phyloP scores from a whole-genome alignment of 768 basidiomycete species.

The Coprinellus aureogranulatus region DNA sequence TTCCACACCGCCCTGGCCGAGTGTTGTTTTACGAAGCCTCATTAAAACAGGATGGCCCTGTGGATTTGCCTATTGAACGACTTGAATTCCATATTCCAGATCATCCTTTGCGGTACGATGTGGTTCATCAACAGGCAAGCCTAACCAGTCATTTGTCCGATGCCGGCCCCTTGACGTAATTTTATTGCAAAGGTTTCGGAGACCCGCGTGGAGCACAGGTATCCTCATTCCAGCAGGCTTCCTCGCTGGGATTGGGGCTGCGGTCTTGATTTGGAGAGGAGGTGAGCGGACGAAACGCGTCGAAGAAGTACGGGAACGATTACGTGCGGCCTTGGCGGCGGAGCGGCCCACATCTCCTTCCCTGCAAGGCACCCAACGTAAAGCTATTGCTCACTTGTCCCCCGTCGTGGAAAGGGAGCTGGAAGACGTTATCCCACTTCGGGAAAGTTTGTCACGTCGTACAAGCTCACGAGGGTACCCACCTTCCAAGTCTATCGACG shows the following conservation, averaged over 20 bases:
- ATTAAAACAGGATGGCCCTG: conserved; percentile 59
- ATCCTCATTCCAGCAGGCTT: conserved; percentile 71
- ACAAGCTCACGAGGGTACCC: too few relatives aligned
- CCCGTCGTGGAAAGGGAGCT: too few relatives aligned
- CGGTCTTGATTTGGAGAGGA: conserved; percentile 72
- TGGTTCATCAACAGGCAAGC: conserved; percentile 70
- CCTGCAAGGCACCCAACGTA: conserved; percentile 19
- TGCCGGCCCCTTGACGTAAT: not conserved
- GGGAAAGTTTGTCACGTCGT: not conserved
- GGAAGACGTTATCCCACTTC: too few relatives aligned
- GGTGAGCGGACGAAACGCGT: conserved; percentile 67
- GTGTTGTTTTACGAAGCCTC: not conserved
- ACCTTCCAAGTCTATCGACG: too few relatives aligned
- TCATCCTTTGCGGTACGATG: conserved; percentile 72
- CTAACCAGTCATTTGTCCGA: not conserved
- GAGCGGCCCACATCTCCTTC: conserved; percentile 10
- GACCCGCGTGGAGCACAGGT: conserved; percentile 70
- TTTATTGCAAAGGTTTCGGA: conserved; percentile 42
- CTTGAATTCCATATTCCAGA: conserved; percentile 81
- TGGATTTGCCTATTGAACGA: conserved; percentile 71
- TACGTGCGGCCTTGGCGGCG: conserved; percentile 46
- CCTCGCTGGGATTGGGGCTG: conserved; percentile 73
- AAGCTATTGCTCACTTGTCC: conserved; percentile 24
- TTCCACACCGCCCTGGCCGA: conserved; percentile 1
- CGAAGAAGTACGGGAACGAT: conserved; percentile 57